Evolutionary conservation across 208 protist species (phyloP).

Genomic region (Angomonas deanei): DNA sequence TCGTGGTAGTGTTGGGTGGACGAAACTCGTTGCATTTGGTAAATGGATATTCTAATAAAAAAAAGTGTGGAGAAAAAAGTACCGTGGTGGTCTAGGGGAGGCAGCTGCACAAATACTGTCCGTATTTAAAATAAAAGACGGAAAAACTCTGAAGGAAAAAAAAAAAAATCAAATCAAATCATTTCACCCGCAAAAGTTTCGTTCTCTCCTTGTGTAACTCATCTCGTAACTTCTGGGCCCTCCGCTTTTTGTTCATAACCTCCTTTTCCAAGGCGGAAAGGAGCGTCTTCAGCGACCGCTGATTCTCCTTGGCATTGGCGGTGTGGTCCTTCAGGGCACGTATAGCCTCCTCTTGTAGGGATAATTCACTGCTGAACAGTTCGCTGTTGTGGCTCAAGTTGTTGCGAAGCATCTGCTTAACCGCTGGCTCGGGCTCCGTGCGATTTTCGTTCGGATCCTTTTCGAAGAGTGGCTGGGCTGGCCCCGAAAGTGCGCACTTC

Average conservation of each 20-base stretch:
- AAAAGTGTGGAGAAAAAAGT: neutral
- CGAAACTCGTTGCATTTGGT: slow-evolving; percentile 30
- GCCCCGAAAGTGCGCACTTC: neutral
- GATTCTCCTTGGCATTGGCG: slow-evolving; percentile 12
- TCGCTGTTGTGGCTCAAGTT: slow-evolving; percentile 9
- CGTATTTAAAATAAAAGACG: neutral
- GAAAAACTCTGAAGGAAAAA: neutral
- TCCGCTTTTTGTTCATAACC: slow-evolving; percentile 29
- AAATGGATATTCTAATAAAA: neutral
- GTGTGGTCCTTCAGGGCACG: slow-evolving; percentile 19
- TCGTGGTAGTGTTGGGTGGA: slow-evolving; percentile 40
- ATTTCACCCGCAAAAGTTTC: slow-evolving; percentile 2
- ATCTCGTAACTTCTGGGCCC: slow-evolving; percentile 24
- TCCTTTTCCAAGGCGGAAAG: slow-evolving; percentile 24
- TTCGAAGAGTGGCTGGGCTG: neutral
- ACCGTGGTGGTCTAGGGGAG: neutral
- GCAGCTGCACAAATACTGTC: neutral
- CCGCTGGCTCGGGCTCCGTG: neutral
- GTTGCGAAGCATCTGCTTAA: slow-evolving; percentile 13
- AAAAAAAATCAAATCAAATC: neutral
- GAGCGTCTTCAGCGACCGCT: slow-evolving; percentile 11
- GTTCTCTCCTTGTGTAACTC: neutral
- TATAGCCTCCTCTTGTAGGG: slow-evolving; percentile 23
- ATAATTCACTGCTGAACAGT: slow-evolving; percentile 17
- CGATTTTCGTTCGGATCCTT: neutral